A percentile compares a stretch with the other conserved stretches of the same genome.
Conservation (phyloP, 2,329 filamentous ascomycete genomes). For the Fusarium armeniacum region DNA sequence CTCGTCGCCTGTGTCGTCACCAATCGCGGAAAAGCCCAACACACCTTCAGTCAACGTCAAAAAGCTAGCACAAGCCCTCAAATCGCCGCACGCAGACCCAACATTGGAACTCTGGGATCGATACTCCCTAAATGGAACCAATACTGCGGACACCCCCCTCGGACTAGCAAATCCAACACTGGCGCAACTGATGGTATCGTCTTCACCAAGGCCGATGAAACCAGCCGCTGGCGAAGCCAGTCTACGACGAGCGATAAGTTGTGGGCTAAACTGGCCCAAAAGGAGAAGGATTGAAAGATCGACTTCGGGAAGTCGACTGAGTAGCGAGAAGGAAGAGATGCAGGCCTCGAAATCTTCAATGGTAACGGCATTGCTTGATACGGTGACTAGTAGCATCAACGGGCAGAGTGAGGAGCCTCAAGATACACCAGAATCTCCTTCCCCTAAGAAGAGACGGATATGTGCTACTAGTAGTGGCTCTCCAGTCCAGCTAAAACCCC, state of each 20-base stretch:
- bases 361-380: constrained; percentile 75
- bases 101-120: constrained; percentile 83
- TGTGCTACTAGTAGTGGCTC: constrained; percentile 43
- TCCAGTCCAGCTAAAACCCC: constrained; percentile 40
- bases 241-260: constrained; percentile 76
- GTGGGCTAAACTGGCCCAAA: constrained; percentile 79
- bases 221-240: constrained; percentile 54
- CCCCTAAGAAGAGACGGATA: constrained; percentile 58
- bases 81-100: constrained; percentile 78
- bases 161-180: constrained; percentile 70
- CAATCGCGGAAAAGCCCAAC: constrained; percentile 63
- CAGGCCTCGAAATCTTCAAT: constrained; percentile 69
- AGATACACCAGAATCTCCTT: constrained; percentile 59
- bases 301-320: constrained; percentile 55
- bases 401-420: constrained; percentile 55
- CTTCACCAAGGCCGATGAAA: constrained; percentile 73
- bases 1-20: constrained; percentile 80
- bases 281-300: constrained; percentile 70
- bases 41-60: constrained; percentile 69
- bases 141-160: constrained; percentile 58
- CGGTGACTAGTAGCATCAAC: constrained; percentile 69
- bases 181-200: constrained; percentile 77
- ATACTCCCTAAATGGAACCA: constrained; percentile 67
- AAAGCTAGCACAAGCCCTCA: constrained; percentile 69
- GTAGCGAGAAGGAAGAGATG: constrained; percentile 56